Evolutionary conservation across 169 alveolate species (phyloP), one percentile per base, ranked within the genome.

Genomic region (Plasmodium coatneyi): DNA sequence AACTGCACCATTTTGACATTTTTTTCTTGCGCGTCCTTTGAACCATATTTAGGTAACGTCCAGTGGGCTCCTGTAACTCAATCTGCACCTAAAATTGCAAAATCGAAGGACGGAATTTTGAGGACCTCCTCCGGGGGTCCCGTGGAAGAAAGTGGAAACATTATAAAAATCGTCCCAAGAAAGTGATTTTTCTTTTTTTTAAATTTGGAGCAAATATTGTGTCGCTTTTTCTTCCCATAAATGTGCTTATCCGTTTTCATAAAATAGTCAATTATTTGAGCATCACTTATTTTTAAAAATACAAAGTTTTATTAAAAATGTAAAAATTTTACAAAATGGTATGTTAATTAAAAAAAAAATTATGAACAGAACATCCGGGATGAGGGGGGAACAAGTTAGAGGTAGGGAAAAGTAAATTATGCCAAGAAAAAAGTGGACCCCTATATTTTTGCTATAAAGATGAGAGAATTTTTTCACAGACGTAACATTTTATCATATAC

Each of bases 101-200:
- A 32, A 43, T 9, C 79, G 30, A 60, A 76, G 6, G 79, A 28
- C 22, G 60, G 32, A 46, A 71, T 30, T 43, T 49, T 76, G 41
- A 32, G 71, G 60, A 14, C 39, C 10, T 72, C 60, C 30, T 39
- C 71, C 34, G 93, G 93, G 39, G 93, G 93, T 0, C 93, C 93
- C 25, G 79, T 84, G 54, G 93, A 84, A 84, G 93, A 84, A 84
- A 74, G 66, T 46, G 93, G 93, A 74, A 39, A 84, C 30, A 54
- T 84, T 36, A 6, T 74, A 54, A 71, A 84, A 25, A 84, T 84
- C 60, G 54, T 52, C 30, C n/a, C 72, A 34, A 34, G 41, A 70
- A 82, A 83, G 49, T 70, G 74, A 82, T 82, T 49, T 82, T 54
- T 82, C 56, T 82, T 5, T 82, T 79, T 41, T 19, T 19, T 54